Conservation (phyloP, 140 eudicot species). For the Oenanthe javanica region DNA sequence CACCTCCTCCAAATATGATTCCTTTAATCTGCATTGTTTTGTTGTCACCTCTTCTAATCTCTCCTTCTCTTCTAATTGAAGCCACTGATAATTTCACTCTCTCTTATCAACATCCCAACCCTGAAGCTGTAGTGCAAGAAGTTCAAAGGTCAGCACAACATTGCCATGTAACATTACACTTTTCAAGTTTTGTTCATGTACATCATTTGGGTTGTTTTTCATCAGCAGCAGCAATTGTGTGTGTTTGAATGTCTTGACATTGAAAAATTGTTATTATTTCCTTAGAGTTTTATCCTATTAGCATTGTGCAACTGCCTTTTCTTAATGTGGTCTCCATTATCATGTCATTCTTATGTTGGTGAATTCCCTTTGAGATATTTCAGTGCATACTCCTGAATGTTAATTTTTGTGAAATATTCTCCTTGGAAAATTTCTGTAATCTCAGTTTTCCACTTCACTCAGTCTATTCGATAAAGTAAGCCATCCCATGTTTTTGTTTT, state of each 20-base stretch:
- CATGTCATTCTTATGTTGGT: not conserved
- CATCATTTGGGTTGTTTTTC: not conserved
- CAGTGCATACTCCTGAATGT: not conserved
- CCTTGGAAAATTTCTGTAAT: not conserved
- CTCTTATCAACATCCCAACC: constrained; percentile 2
- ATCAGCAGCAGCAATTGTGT: no score
- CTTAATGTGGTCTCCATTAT: not conserved
- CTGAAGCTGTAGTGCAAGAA: not conserved
- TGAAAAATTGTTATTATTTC: not conserved
- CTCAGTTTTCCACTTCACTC: not conserved
- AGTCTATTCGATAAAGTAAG: not conserved
- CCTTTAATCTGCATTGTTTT: not conserved
- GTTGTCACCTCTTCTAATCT: not conserved
- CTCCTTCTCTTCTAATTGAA: not conserved
- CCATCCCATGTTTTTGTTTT: not conserved
- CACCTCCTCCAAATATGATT: not conserved
- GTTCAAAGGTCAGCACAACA: not conserved
- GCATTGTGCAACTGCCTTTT: not conserved
- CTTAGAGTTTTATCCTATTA: not conserved
- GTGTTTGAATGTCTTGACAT: not conserved
- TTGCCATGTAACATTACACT: not conserved
- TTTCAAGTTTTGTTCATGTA: not conserved
- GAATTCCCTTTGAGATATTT: no score
- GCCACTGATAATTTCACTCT: not conserved
- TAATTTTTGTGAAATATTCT: not conserved